Evolutionary conservation across 495 filamentous ascomycete species (phyloP).

Genomic region (Penicillium silybi): DNA sequence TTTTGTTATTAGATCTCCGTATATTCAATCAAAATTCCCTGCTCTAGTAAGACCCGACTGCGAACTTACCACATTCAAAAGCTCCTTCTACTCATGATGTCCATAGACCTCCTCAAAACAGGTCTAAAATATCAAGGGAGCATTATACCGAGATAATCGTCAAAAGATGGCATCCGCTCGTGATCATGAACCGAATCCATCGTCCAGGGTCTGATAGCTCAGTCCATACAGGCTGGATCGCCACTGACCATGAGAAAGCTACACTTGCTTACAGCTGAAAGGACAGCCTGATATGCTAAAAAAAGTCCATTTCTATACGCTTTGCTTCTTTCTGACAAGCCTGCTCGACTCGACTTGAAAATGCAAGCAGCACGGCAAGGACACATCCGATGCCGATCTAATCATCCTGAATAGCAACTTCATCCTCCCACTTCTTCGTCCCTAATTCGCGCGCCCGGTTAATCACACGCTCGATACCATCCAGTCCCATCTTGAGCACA

Average conservation of each 20-base stretch:
- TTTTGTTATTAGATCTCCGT: too few species aligned
- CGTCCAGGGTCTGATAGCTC: background rate
- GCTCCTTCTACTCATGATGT: too few species aligned
- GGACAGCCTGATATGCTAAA: background rate
- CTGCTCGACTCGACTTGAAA: background rate
- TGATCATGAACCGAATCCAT: background rate
- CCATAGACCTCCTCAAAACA: too few species aligned
- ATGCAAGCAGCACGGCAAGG: background rate
- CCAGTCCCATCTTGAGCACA: conserved; percentile 74
- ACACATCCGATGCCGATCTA: conserved; percentile 11
- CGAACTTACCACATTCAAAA: too few species aligned
- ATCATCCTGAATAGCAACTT: conserved; percentile 41
- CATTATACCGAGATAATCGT: too few species aligned
- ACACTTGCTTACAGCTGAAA: background rate
- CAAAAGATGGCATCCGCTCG: too few species aligned
- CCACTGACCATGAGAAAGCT: background rate
- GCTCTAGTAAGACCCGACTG: background rate
- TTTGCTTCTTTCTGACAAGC: background rate
- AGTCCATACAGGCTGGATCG: background rate
- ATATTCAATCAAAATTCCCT: background rate
- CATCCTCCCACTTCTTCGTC: conserved; percentile 33
- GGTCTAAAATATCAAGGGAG: too few species aligned
- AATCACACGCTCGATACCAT: conserved; percentile 80
- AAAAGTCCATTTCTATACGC: background rate
- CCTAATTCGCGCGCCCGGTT: conserved; percentile 37